Base-by-base conservation (phyloP, 75 land plant genomes). In the Chamaecyparis obtusa region DNA sequence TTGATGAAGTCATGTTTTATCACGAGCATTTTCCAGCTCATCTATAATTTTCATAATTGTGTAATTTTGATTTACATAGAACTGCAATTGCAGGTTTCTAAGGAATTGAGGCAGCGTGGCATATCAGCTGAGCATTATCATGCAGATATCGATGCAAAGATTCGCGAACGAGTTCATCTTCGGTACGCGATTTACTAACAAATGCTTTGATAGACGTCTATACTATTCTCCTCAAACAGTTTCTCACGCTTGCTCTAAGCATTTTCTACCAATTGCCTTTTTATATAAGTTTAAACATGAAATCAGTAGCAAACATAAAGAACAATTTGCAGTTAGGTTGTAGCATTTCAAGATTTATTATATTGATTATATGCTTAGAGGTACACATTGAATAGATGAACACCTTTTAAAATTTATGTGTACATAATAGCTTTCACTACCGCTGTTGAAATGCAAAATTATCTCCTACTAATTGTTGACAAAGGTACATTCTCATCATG, bases 81-180 rank as follows among this genome's bases (percentile, higher is more conserved):
- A 9, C 27, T 86, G 79, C 84, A 69, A 60, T 83, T 49, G n/a
- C 79, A 97, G 99, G 98, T 96, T 90, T 94, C 95, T 86, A 93
- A 93, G 69, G 97, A 95, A 86, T 90, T 98, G 80, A 88, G 95
- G 15, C 87, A 91, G 35, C 93, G 91, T 84, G 94, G 95, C 54
- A 96, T 98, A 79, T 91, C 93, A 69, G 99, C 99, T 87, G 97
- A 98, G 78, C 89, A 93, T 90, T 98, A 98, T 88, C 99, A 98
- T 94, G 99, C 99, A 48, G 97, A 98, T 88, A 98, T 98, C 99
- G 97, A 94, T 85, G 89, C 93, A 37, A 77, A 85, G 89, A 90
- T 88, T 74, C 95, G 99, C 67, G 93, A 94, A 71, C 92, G 89
- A 88, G 99, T 98, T 84, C 99, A 98, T 92, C 72, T 88, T 79